A percentile compares a stretch with the other conserved stretches of the same genome.
Conservation (phyloP, 2,329 filamentous ascomycete species). For the Fusarium setosum region DNA sequence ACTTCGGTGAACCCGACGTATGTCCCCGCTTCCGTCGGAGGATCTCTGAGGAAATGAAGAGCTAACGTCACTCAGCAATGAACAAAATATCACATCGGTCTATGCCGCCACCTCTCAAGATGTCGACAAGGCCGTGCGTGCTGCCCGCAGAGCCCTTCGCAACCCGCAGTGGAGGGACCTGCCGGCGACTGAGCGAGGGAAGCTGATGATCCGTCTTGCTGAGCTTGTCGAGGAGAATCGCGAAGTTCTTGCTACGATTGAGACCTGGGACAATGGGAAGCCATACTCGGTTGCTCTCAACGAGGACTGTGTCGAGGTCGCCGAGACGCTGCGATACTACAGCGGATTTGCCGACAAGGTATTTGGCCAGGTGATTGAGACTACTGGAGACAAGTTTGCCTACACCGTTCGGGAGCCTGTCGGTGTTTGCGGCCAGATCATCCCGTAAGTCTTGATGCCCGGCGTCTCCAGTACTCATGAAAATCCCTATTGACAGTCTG, state of each 20-base stretch:
- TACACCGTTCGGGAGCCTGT: conserved; percentile 82
- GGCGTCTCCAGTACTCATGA: too few relatives aligned
- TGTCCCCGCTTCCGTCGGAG: conserved; percentile 32
- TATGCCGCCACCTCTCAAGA: conserved; percentile 46
- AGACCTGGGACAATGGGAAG: conserved; percentile 85
- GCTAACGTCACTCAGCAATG: conserved; percentile 38
- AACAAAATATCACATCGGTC: conserved; percentile 47
- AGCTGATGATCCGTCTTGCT: conserved; percentile 76
- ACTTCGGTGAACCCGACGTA: conserved; percentile 67
- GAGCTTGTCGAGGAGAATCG: conserved; percentile 75
- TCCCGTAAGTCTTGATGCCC: conserved; percentile 61
- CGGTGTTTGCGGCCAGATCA: conserved; percentile 81
- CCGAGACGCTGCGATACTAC: conserved; percentile 74
- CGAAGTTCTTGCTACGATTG: conserved; percentile 60
- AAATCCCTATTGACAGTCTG: accelerated
- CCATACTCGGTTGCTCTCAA: conserved; percentile 74
- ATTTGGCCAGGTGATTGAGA: conserved; percentile 80
- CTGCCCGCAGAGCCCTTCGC: conserved; percentile 75
- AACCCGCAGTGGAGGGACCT: conserved; percentile 77
- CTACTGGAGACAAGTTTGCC: conserved; percentile 74
- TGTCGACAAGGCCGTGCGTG: conserved; percentile 47
- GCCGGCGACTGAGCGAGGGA: conserved; percentile 72
- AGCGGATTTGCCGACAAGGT: conserved; percentile 84
- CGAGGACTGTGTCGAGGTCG: conserved; percentile 68
- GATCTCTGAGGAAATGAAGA: conserved; percentile 35